These are phyloP conservation scores for Scheffersomyces lignicola DNA, from an alignment of 1,139 yeast genomes.

Conservation along the genomic window DNA sequence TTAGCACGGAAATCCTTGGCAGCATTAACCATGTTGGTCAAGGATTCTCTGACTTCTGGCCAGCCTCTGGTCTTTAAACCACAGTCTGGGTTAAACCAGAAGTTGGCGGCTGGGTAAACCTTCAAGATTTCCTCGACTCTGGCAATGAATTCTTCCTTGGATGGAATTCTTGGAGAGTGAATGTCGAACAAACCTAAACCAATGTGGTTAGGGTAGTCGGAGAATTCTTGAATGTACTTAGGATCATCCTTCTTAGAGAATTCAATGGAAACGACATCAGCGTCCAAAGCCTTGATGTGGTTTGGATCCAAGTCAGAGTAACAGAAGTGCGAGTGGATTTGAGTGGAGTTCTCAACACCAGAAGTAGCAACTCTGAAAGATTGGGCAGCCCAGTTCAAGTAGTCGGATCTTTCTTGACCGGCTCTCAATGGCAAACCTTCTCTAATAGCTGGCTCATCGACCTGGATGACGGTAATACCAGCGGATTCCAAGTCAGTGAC, in stretches of 20 bases:
- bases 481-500: slow-evolving; percentile 97
- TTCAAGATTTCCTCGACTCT: slow-evolving; percentile 93
- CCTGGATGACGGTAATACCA: slow-evolving; percentile 97
- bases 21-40: slow-evolving; percentile 98
- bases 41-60: slow-evolving; percentile 82
- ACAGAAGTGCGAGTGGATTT: slow-evolving; percentile 99
- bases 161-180: slow-evolving; percentile 99
- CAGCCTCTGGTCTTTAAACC: slow-evolving; percentile 98
- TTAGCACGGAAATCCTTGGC: slow-evolving; percentile 90
- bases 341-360: slow-evolving; percentile 93
- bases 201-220: slow-evolving; percentile 98
- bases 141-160: slow-evolving; percentile 90
- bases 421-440: slow-evolving; percentile 99
- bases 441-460: slow-evolving; percentile 99
- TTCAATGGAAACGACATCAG: slow-evolving; percentile 98
- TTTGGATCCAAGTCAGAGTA: slow-evolving; percentile 99
- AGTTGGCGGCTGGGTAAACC: slow-evolving; percentile 95
- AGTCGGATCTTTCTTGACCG: slow-evolving; percentile 94
- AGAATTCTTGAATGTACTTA: slow-evolving; percentile 94
- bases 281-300: slow-evolving; percentile 99
- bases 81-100: slow-evolving; percentile 99
- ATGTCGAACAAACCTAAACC: slow-evolving; percentile 99
- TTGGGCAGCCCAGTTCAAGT: slow-evolving; percentile 99
- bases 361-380: slow-evolving; percentile 99
- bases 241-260: slow-evolving; percentile 99